These are phyloP conservation scores for Fusarium sp. DNA, from an alignment of 2,329 filamentous ascomycete genomes.

Conservation along the genomic window DNA sequence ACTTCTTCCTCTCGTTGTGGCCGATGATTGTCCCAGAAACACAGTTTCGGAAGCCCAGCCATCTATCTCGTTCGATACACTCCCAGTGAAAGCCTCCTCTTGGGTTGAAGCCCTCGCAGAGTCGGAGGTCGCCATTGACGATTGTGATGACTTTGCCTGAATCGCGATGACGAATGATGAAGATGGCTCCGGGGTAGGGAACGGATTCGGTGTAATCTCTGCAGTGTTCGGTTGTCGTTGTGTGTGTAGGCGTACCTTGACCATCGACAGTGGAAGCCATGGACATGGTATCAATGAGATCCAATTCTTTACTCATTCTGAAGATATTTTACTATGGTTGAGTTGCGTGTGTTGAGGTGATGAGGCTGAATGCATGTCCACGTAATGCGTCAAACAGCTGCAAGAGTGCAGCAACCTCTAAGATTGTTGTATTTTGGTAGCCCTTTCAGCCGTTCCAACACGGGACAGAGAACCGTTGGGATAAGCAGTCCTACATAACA, in stretches of 20 bases:
- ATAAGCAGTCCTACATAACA: no score
- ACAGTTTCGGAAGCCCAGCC: constrained; percentile 51
- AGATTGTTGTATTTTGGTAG: background rate
- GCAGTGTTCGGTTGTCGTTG: constrained; percentile 7
- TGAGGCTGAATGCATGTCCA: background rate
- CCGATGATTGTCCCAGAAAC: constrained; percentile 48
- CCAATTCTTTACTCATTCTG: constrained; percentile 31
- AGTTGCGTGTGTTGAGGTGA: background rate
- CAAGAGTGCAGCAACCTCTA: background rate
- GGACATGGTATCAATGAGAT: constrained; percentile 30
- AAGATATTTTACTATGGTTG: no score
- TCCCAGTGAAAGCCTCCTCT: constrained; percentile 47
- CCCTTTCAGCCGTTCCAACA: background rate
- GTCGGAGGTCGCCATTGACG: constrained; percentile 41
- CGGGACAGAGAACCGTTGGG: background rate
- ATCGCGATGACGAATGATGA: constrained; percentile 44
- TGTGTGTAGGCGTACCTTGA: constrained; percentile 28
- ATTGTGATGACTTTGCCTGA: constrained; percentile 45
- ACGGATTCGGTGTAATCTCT: constrained; percentile 25
- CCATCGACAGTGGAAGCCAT: constrained; percentile 31
- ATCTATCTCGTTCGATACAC: constrained; percentile 50
- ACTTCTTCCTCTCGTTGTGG: constrained; percentile 39
- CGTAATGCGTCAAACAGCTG: background rate
- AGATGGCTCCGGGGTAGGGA: constrained; percentile 41
- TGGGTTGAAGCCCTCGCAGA: constrained; percentile 26